Percentiles rank a stretch among this genome's conserved stretches.
Conservation (phyloP, 305 asterid genomes). For the Fraxinus angustifolia region DNA sequence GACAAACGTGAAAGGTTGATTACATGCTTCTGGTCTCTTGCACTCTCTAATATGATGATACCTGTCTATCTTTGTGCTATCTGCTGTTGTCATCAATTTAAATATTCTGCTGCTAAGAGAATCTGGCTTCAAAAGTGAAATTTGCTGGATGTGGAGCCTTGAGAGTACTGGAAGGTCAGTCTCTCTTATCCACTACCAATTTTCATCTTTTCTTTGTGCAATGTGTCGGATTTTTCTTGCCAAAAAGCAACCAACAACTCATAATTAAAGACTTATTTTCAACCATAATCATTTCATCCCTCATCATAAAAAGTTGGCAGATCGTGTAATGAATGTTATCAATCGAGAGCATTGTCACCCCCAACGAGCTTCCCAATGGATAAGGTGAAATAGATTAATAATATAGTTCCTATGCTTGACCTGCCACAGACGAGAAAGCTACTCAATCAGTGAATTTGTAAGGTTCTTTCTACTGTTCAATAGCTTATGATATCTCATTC, state of each 20-base stretch:
- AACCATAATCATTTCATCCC: constrained; percentile 4
- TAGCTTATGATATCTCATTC: background rate
- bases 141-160: constrained; percentile 8
- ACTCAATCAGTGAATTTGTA: background rate
- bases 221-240: constrained; percentile 16
- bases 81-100: constrained; percentile 26
- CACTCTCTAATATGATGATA: constrained; percentile 27
- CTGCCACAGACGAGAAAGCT: constrained; percentile 33
- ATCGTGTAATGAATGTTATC: background rate
- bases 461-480: background rate
- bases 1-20: constrained; percentile 26
- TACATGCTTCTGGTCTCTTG: constrained; percentile 25
- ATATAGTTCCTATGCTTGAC: constrained; percentile 77
- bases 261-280: background rate
- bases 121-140: background rate
- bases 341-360: constrained; percentile 34
- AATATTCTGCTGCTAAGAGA: background rate
- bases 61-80: constrained; percentile 37
- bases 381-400: constrained; percentile 75
- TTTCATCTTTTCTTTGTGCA: constrained; percentile 18
- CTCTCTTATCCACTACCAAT: constrained; percentile 20
- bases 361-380: constrained; percentile 49
- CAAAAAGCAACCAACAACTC: background rate
- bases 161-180: background rate
- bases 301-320: background rate